Conservation (phyloP, 225 moss, liverwort and hornwort genomes). For the Bryum argenteum region DNA sequence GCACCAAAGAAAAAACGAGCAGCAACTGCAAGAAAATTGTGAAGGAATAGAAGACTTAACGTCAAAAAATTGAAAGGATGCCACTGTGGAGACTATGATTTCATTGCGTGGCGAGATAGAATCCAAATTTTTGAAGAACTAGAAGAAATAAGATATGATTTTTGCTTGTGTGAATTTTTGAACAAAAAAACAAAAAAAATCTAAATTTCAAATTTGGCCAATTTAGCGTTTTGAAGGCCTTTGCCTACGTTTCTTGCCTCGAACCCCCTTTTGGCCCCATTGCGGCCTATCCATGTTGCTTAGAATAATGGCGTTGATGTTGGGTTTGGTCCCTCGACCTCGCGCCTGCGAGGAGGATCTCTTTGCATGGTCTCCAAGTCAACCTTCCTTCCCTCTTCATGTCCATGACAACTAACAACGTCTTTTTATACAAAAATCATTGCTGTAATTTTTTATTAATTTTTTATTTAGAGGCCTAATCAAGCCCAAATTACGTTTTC, state of each 20-base stretch:
- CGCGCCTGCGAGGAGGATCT: too few relatives aligned
- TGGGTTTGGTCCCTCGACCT: too few relatives aligned
- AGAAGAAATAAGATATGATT: not conserved
- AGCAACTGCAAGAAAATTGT: not conserved
- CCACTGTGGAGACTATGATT: not conserved
- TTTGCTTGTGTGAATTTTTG: not conserved
- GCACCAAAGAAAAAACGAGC: not conserved
- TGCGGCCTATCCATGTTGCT: too few relatives aligned
- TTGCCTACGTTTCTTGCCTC: too few relatives aligned
- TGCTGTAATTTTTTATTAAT: too few relatives aligned
- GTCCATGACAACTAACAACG: too few relatives aligned
- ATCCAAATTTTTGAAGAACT: not conserved
- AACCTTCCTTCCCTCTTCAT: too few relatives aligned
- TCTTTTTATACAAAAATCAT: too few relatives aligned
- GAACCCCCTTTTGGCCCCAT: too few relatives aligned
- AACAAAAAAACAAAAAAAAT: not conserved
- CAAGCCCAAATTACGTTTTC: not conserved
- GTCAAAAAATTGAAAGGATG: not conserved
- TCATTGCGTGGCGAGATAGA: not conserved
- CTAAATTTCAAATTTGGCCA: not conserved
- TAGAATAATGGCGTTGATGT: too few relatives aligned
- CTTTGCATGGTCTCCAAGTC: too few relatives aligned
- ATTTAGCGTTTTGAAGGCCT: too few relatives aligned
- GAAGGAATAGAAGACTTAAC: not conserved
- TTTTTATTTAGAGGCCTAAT: not conserved